Percentiles rank a stretch among this genome's conserved stretches.
phyloP scores from a whole-genome alignment of 108 stramenopile species.

The Chaetoceros tenuissimus region DNA sequence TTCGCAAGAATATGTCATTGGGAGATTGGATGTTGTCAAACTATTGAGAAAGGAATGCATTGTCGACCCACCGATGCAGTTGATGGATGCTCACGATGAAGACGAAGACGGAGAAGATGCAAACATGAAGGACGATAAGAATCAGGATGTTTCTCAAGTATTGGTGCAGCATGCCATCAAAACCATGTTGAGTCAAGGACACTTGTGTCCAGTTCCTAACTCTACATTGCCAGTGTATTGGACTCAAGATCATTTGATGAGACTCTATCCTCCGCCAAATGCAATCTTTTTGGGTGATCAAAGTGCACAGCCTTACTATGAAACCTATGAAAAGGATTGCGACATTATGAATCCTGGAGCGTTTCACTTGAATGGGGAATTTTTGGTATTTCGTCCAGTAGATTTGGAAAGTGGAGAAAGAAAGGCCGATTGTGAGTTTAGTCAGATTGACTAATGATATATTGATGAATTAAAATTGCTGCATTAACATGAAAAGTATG shows the following conservation, averaged over 20 bases:
- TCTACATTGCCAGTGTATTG: constrained; percentile 77
- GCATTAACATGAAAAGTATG: no score
- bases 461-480: no score
- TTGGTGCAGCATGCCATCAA: constrained; percentile 56
- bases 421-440: background rate
- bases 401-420: background rate
- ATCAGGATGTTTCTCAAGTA: constrained; percentile 5
- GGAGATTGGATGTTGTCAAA: constrained; percentile 79
- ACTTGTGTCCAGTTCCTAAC: constrained; percentile 75
- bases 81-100: constrained; percentile 17
- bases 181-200: constrained; percentile 85
- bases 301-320: background rate
- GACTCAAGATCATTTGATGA: constrained; percentile 85
- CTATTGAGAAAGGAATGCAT: constrained; percentile 71
- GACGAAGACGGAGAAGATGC: constrained; percentile 16
- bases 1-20: constrained; percentile 86
- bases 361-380: background rate
- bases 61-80: constrained; percentile 27
- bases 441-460: background rate
- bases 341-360: background rate
- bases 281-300: constrained; percentile 53
- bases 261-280: constrained; percentile 89
- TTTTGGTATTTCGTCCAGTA: background rate
- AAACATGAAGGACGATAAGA: background rate
- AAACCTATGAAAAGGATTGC: background rate